These are phyloP conservation scores for Microbotryum lychnidis-dioicae DNA, from an alignment of 1,284 basidiomycete species.

Conservation along the genomic window DNA sequence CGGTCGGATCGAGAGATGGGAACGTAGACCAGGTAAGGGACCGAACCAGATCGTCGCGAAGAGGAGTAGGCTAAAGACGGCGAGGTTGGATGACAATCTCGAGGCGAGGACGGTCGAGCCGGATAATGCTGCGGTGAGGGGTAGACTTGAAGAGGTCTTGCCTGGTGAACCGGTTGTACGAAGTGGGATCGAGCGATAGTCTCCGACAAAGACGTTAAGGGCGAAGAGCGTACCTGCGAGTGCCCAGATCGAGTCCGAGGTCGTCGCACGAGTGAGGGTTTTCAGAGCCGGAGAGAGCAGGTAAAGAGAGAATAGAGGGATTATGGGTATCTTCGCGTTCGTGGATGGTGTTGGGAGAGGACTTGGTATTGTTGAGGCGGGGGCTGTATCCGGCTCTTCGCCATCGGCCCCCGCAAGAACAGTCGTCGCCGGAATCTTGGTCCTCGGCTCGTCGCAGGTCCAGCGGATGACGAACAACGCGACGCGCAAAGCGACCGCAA, in stretches of 20 bases:
- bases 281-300: slow-evolving; percentile 83
- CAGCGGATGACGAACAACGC: slow-evolving; percentile 42
- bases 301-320: slow-evolving; percentile 80
- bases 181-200: slow-evolving; percentile 48
- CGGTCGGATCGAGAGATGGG: slow-evolving; percentile 59
- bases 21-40: slow-evolving; percentile 72
- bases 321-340: slow-evolving; percentile 46
- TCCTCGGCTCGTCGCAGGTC: too few relatives aligned
- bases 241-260: slow-evolving; percentile 95
- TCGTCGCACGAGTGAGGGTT: slow-evolving; percentile 88
- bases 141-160: slow-evolving; percentile 79
- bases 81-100: slow-evolving; percentile 67
- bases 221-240: slow-evolving; percentile 60
- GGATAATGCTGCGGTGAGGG: slow-evolving; percentile 89
- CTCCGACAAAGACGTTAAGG: slow-evolving; percentile 57
- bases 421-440: neutral
- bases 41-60: slow-evolving; percentile 79
- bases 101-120: slow-evolving; percentile 91
- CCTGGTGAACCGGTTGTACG: slow-evolving; percentile 22
- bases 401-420: neutral
- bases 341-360: slow-evolving; percentile 22
- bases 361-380: slow-evolving; percentile 56
- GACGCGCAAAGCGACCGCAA: slow-evolving; percentile 59
- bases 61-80: slow-evolving; percentile 83
- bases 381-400: neutral